Conservation (phyloP, 1,139 yeast species). For the Candida gigantensis region DNA sequence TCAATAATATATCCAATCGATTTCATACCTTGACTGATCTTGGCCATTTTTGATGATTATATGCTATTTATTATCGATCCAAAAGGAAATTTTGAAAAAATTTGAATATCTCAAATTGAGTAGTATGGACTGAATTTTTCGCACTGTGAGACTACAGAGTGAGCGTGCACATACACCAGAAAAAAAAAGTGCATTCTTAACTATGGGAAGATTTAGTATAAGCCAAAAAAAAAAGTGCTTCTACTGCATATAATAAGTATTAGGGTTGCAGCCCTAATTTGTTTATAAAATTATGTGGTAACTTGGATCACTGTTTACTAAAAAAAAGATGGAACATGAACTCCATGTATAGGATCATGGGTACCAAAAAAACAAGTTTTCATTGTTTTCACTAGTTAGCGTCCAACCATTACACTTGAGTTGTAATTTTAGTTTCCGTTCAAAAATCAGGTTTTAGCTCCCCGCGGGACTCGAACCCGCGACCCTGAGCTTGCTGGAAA, state of each 20-base stretch:
- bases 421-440: neutral
- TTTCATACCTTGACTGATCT: conserved; percentile 58
- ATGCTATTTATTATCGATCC: conserved; percentile 10
- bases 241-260: conserved; percentile 6
- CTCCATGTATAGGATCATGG: no score
- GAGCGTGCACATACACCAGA: conserved; percentile 1
- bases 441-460: conserved; percentile 30
- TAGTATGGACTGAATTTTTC: conserved; percentile 7
- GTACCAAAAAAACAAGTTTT: no score
- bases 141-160: conserved; percentile 4
- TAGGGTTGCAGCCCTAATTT: conserved; percentile 9
- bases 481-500: conserved; percentile 27
- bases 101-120: conserved; percentile 7
- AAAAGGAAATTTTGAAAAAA: conserved; percentile 9
- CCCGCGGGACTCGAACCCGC: conserved; percentile 64
- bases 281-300: neutral
- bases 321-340: conserved; percentile 3
- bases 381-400: no score
- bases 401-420: no score
- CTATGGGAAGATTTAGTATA: neutral
- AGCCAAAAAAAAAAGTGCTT: conserved; percentile 1
- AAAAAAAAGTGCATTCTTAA: conserved; percentile 3
- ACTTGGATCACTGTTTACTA: neutral
- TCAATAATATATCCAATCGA: neutral
- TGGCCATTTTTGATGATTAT: conserved; percentile 50